Evolutionary conservation across 768 basidiomycete genomes (phyloP).

Genomic region (Tulasnella sp.): DNA sequence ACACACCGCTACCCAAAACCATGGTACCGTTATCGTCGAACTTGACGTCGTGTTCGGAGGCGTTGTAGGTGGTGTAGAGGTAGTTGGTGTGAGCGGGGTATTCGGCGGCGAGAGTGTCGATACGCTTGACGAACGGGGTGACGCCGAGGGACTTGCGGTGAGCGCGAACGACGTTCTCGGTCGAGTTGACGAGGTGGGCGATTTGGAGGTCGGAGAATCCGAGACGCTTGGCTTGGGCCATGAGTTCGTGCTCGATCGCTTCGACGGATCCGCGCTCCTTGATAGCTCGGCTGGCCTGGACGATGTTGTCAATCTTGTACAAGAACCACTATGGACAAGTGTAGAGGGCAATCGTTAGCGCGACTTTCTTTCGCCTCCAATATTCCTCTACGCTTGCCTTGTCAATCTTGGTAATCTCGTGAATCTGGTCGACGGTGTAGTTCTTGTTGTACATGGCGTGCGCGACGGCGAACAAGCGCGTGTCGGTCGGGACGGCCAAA

Average conservation of each 20-base stretch:
- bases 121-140: constrained; percentile 97
- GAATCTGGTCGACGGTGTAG: constrained; percentile 85
- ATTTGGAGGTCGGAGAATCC: constrained; percentile 96
- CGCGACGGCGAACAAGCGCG: constrained; percentile 93
- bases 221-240: constrained; percentile 85
- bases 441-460: constrained; percentile 94
- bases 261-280: constrained; percentile 67
- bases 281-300: constrained; percentile 75
- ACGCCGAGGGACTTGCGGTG: constrained; percentile 82
- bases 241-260: constrained; percentile 66
- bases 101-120: constrained; percentile 98
- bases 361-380: neutral
- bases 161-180: constrained; percentile 75
- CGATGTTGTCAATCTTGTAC: constrained; percentile 98
- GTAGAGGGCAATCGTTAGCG: neutral
- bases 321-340: constrained; percentile 75
- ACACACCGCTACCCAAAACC: constrained; percentile 97
- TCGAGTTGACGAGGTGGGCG: constrained; percentile 63
- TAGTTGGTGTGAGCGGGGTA: constrained; percentile 99
- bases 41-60: constrained; percentile 88
- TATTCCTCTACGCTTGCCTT: too few species aligned
- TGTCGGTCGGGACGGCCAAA: constrained; percentile 83
- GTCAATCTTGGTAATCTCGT: constrained; percentile 97
- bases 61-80: constrained; percentile 99
- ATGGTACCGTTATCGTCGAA: constrained; percentile 98